Evolutionary conservation across 139 green algal species (phyloP).

Genomic region (Desmodesmus armatus): DNA sequence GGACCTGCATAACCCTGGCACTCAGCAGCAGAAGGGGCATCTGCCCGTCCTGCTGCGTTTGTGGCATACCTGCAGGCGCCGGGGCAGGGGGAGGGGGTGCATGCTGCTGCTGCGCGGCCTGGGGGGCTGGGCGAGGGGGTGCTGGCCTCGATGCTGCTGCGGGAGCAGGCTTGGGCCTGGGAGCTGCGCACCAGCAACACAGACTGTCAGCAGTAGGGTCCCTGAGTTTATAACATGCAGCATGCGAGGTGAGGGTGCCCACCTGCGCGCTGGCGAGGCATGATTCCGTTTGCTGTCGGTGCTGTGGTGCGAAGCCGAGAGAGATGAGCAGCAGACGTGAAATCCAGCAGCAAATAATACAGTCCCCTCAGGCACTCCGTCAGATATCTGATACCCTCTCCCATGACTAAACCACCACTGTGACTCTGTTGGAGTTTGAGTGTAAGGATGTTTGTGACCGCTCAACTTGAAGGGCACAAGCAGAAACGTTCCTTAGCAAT

Average conservation of each 20-base stretch:
- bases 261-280: slow-evolving; percentile 37
- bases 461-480: no score
- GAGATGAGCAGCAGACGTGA: background rate
- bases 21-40: no score
- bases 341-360: no score
- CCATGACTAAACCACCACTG: background rate
- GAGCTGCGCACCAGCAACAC: background rate
- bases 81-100: slow-evolving; percentile 6
- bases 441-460: background rate
- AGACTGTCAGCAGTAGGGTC: background rate
- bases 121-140: background rate
- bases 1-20: no score
- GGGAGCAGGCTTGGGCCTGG: slow-evolving; percentile 33
- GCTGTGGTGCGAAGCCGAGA: background rate
- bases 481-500: no score
- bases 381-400: background rate
- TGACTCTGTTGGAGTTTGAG: background rate
- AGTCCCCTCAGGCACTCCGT: no score
- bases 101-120: slow-evolving; percentile 6
- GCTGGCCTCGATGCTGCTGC: slow-evolving; percentile 1
- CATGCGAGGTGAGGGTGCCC: background rate
- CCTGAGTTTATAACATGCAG: no score
- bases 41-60: no score
- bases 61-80: slow-evolving; percentile 11
- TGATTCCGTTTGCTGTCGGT: background rate